Conservation (phyloP, 352 stramenopile genomes). For the Globisporangium canariense region DNA sequence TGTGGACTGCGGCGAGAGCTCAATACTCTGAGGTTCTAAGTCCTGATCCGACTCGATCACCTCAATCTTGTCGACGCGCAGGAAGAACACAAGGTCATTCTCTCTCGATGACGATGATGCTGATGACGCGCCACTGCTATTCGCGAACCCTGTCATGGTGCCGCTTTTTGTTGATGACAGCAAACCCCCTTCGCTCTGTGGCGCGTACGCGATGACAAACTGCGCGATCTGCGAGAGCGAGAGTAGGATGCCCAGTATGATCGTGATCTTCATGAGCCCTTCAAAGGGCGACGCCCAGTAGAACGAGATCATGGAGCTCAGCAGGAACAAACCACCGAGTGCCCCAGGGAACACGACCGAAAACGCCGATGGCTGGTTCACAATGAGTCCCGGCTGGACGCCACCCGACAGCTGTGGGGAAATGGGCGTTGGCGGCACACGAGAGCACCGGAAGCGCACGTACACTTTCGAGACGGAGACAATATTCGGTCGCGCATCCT, state of each 20-base stretch:
- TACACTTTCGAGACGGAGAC: slow-evolving; percentile 53
- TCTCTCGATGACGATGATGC: slow-evolving; percentile 20
- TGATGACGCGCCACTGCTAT: slow-evolving; percentile 10
- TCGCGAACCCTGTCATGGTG: background rate
- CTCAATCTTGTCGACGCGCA: slow-evolving; percentile 63
- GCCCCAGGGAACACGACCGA: slow-evolving; percentile 61
- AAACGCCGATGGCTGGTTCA: slow-evolving; percentile 50
- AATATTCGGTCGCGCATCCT: slow-evolving; percentile 48
- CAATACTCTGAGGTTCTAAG: slow-evolving; percentile 17
- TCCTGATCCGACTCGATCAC: slow-evolving; percentile 63
- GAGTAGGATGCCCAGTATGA: slow-evolving; percentile 75
- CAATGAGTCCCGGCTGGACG: slow-evolving; percentile 28
- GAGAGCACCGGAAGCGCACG: slow-evolving; percentile 48
- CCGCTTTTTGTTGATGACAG: slow-evolving; percentile 15
- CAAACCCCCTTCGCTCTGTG: slow-evolving; percentile 18
- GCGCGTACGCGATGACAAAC: slow-evolving; percentile 41
- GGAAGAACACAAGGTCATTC: slow-evolving; percentile 39
- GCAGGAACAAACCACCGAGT: slow-evolving; percentile 66
- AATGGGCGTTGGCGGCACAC: slow-evolving; percentile 30
- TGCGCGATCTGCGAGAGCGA: slow-evolving; percentile 74
- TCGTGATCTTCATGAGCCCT: slow-evolving; percentile 85
- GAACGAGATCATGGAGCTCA: slow-evolving; percentile 74
- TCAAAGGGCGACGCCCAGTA: slow-evolving; percentile 70
- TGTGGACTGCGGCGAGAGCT: slow-evolving; percentile 7
- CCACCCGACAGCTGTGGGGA: slow-evolving; percentile 37